Evolutionary conservation across 73 alveolate species (phyloP).

Genomic region (Paramecium pentaurelia): DNA sequence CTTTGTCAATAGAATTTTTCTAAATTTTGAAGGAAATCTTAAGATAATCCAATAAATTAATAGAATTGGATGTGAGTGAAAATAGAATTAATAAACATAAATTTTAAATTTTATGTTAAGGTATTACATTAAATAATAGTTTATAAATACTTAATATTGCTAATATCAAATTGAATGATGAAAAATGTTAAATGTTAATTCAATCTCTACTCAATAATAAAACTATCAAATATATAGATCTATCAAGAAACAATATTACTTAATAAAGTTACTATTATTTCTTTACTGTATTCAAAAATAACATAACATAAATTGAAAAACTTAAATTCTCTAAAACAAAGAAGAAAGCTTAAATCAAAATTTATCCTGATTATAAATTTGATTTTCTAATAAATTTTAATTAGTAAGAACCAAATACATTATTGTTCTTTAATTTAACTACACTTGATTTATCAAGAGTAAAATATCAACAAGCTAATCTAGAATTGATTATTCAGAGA

Average conservation of each 20-base stretch:
- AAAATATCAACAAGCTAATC: neutral
- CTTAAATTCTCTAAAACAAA: neutral
- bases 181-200: neutral
- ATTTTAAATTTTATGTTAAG: neutral
- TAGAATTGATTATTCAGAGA: neutral
- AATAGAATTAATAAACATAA: neutral
- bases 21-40: neutral
- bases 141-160: neutral
- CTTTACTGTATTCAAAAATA: neutral
- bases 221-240: neutral
- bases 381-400: neutral
- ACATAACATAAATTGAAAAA: neutral
- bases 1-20: neutral
- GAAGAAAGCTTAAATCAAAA: neutral
- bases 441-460: neutral
- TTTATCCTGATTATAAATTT: neutral
- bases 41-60: neutral
- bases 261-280: neutral
- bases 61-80: neutral
- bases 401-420: neutral
- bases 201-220: neutral
- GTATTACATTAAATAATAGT: neutral
- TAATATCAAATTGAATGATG: neutral
- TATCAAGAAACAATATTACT: neutral
- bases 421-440: neutral